Evolutionary conservation across 1,284 basidiomycete species (phyloP).

Genomic region (Sanghuangporus baumii): DNA sequence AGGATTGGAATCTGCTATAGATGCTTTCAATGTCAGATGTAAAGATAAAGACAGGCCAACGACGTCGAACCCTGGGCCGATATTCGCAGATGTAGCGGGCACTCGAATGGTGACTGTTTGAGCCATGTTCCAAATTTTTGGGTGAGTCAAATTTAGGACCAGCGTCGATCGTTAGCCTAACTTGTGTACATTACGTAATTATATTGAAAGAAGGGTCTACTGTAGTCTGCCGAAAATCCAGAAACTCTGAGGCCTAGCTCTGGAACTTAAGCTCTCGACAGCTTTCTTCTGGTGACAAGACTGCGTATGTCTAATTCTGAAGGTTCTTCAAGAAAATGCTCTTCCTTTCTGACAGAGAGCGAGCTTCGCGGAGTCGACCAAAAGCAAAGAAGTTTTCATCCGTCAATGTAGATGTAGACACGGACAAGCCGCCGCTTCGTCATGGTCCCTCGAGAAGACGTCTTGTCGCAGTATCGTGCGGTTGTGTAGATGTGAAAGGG

Average conservation of each 20-base stretch:
- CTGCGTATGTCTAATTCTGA: neutral
- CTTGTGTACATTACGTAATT: neutral
- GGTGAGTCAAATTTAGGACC: neutral
- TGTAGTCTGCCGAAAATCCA: too few species aligned
- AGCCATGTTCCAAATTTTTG: slow-evolving; percentile 4
- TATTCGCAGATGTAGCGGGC: slow-evolving; percentile 96
- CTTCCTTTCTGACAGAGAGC: neutral
- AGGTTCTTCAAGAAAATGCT: neutral
- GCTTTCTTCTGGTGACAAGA: neutral
- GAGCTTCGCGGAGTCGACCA: neutral
- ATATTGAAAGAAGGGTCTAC: neutral
- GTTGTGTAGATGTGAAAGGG: neutral
- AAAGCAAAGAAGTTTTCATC: neutral
- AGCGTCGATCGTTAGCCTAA: neutral
- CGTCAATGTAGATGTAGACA: neutral
- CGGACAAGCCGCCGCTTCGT: too few species aligned
- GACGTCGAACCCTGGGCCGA: slow-evolving; percentile 98
- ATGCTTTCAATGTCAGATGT: slow-evolving; percentile 75
- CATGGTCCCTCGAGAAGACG: neutral
- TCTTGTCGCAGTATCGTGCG: neutral
- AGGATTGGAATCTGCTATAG: slow-evolving; percentile 30
- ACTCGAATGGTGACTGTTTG: slow-evolving; percentile 70
- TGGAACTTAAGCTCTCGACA: neutral
- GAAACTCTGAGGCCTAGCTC: neutral
- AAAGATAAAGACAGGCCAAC: slow-evolving; percentile 95